Conservation (phyloP, 2,329 filamentous ascomycete species). For the Cladosporium velox region DNA sequence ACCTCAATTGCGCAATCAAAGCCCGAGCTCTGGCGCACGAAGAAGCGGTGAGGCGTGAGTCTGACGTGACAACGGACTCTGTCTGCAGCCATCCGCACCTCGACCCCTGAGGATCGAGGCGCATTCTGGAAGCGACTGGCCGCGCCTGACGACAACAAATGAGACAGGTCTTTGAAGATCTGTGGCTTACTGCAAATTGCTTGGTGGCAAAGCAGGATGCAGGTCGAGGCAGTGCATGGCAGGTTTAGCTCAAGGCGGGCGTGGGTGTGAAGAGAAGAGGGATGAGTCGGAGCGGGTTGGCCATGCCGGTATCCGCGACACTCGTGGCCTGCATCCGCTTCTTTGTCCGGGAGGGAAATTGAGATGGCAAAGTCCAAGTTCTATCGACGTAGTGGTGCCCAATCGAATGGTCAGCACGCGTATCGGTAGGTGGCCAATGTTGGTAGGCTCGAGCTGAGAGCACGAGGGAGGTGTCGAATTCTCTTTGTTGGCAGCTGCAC, state of each 20-base stretch:
- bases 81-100: slow-evolving; percentile 14
- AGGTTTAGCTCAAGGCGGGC: neutral
- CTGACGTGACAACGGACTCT: slow-evolving; percentile 19
- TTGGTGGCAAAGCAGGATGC: slow-evolving; percentile 5
- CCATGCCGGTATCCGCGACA: slow-evolving; percentile 15
- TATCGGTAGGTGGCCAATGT: neutral
- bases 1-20: slow-evolving; percentile 16
- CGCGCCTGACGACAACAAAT: slow-evolving; percentile 15
- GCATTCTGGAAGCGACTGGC: slow-evolving; percentile 21
- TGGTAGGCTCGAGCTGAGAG: slow-evolving; percentile 7
- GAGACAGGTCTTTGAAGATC: slow-evolving; percentile 17
- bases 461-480: neutral
- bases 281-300: slow-evolving; percentile 15
- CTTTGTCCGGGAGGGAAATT: slow-evolving; percentile 6
- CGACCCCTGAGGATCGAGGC: slow-evolving; percentile 16
- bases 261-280: slow-evolving; percentile 10
- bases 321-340: slow-evolving; percentile 8
- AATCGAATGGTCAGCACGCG: slow-evolving; percentile 18
- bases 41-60: slow-evolving; percentile 22
- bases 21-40: slow-evolving; percentile 11
- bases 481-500: slow-evolving; percentile 18
- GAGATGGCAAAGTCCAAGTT: neutral
- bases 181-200: slow-evolving; percentile 11
- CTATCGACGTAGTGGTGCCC: neutral
- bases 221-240: slow-evolving; percentile 11